These are phyloP conservation scores for Puccinia triticina DNA, from an alignment of 1,284 basidiomycete species.

Conservation along the genomic window DNA sequence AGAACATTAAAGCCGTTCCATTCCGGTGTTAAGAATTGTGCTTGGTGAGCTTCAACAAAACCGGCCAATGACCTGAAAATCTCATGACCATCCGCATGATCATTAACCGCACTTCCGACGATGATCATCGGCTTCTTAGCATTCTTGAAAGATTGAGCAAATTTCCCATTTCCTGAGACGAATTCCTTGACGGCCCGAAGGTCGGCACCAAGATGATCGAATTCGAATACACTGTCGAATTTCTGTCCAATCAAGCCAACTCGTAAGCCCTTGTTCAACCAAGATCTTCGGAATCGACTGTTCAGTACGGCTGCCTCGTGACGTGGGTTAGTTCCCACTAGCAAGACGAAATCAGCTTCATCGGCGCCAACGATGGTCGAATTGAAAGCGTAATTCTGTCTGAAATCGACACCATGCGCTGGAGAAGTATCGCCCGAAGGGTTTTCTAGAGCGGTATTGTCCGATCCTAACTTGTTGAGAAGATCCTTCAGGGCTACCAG, in stretches of 20 bases:
- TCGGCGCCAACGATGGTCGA: slow-evolving; percentile 89
- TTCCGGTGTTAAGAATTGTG: slow-evolving; percentile 76
- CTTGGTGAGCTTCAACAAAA: slow-evolving; percentile 78
- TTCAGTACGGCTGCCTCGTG: slow-evolving; percentile 98
- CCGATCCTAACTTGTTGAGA: slow-evolving; percentile 89
- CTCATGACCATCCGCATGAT: slow-evolving; percentile 82
- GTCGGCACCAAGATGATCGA: slow-evolving; percentile 83
- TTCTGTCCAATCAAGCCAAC: slow-evolving; percentile 88
- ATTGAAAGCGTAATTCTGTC: slow-evolving; percentile 97
- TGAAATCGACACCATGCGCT: slow-evolving; percentile 81
- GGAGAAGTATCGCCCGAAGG: slow-evolving; percentile 68
- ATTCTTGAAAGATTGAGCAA: slow-evolving; percentile 82
- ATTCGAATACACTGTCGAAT: slow-evolving; percentile 88
- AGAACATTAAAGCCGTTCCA: slow-evolving; percentile 96
- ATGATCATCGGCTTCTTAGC: slow-evolving; percentile 95
- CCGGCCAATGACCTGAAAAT: slow-evolving; percentile 78
- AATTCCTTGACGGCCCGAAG: slow-evolving; percentile 79
- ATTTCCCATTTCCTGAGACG: slow-evolving; percentile 71
- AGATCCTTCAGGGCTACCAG: slow-evolving; percentile 93
- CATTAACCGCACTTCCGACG: slow-evolving; percentile 81
- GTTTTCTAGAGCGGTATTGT: slow-evolving; percentile 85
- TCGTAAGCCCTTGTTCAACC: slow-evolving; percentile 81
- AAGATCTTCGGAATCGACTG: slow-evolving; percentile 92
- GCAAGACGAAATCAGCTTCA: slow-evolving; percentile 86
- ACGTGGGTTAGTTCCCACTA: slow-evolving; percentile 94